Evolutionary conservation across 129 eudicot genomes (phyloP).

Genomic region (Arctium lappa): DNA sequence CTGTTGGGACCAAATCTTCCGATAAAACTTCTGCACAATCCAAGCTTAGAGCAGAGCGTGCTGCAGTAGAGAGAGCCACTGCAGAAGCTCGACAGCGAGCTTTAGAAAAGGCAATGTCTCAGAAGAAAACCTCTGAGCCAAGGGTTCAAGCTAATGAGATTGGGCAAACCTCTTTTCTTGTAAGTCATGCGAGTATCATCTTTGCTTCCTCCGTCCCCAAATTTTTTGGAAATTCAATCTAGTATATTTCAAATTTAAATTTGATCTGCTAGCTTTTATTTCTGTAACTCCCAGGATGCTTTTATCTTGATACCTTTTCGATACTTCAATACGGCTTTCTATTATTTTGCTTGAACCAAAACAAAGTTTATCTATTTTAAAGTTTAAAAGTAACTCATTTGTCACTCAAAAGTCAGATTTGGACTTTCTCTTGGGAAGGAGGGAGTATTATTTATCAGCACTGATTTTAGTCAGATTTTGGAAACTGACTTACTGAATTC

Average conservation of each 20-base stretch:
- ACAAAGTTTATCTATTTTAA: not conserved
- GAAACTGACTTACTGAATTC: constrained; percentile 12
- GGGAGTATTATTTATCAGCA: not conserved
- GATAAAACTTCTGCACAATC: constrained; percentile 58
- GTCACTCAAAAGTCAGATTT: not conserved
- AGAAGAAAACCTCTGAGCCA: constrained; percentile 41
- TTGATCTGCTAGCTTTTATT: not conserved
- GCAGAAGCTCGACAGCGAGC: constrained; percentile 95
- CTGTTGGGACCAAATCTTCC: constrained; percentile 28
- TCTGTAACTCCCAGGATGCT: not conserved
- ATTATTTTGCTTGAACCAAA: not conserved
- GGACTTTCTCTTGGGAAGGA: not conserved
- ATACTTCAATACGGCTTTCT: not conserved
- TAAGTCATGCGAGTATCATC: constrained; percentile 29
- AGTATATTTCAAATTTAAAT: too few relatives aligned
- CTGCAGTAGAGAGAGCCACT: constrained; percentile 93
- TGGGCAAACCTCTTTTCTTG: constrained; percentile 57
- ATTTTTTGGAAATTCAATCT: not conserved
- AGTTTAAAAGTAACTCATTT: not conserved
- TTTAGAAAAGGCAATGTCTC: constrained; percentile 74
- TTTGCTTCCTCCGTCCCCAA: not conserved
- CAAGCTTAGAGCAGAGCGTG: constrained; percentile 80
- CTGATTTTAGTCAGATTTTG: not conserved
- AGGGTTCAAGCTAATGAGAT: constrained; percentile 29
- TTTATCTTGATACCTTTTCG: not conserved